Base-by-base conservation (phyloP, 2,329 filamentous ascomycete species). In the Aspergillus oerlinghausenensis region DNA sequence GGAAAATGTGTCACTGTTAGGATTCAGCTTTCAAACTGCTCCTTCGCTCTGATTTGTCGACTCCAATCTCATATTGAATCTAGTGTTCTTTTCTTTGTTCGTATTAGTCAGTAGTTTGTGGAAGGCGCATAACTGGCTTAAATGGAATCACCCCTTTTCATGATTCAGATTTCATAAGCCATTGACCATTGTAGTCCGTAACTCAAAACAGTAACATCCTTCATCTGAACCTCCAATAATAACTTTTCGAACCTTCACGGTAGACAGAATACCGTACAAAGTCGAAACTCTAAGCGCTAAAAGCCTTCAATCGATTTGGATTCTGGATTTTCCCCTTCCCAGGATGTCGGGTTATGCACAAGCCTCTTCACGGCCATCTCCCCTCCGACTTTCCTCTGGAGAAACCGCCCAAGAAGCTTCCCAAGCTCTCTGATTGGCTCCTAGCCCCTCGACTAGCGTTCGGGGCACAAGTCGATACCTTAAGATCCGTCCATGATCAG, bases 401-500 rank as follows among this genome's bases (percentile, higher is more conserved):
- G 51, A 51, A 57, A 60, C 56, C 55, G 40, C 45, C 50, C 49
- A 40, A 50, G 32, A 35, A 55, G 53, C 52, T 51, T 52, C 35
- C 7, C 11, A 11, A 50, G 49, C 48, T 25, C 43, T 38, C 14
- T 51, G 42, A 61, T 58, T 63, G 59, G 58, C 25, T 35, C 19
- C 28, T 14, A 26, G 2, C 11, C 28, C 35, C 28, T 32, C 35
- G 49, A n/a, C 48, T 60, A 58, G 48, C 32, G 8, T 51, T 4
- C 55, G 60, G 60, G 60, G 58, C 60, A 61, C 52, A 59, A 55
- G 28, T 38, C 40, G 19, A 42, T 49, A n/a, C n/a, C n/a, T n/a
- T n/a, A 28, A 61, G 59, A 61, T 61, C 60, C 60, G 59, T 51
- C 49, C 49, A 29, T 54, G 59, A 59, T 61, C 49, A 14, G 40